Conservation (phyloP, 2,329 filamentous ascomycete genomes). For the Xylariaceae sp. region DNA sequence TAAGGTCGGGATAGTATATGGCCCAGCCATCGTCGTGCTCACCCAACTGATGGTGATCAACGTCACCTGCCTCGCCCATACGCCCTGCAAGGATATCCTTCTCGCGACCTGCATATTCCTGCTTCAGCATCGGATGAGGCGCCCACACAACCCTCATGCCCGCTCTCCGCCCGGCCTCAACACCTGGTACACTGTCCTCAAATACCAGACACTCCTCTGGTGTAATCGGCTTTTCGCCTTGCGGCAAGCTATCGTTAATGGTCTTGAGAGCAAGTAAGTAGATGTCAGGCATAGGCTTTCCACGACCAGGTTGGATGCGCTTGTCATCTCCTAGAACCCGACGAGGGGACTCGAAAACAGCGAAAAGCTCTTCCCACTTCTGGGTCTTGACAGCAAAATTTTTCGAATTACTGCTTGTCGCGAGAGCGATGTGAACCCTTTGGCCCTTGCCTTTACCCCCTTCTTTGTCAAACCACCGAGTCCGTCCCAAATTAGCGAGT, state of each 20-base stretch:
- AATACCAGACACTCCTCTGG: constrained; percentile 94
- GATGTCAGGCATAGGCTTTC: constrained; percentile 93
- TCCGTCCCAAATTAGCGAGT: constrained; percentile 55
- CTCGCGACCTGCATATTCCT: constrained; percentile 73
- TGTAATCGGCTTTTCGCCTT: constrained; percentile 60
- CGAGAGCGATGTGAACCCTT: constrained; percentile 75
- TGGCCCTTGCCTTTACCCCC: constrained; percentile 32
- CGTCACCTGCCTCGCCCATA: constrained; percentile 62
- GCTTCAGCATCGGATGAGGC: constrained; percentile 74
- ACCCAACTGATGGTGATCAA: constrained; percentile 53
- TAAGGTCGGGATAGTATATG: constrained; percentile 48
- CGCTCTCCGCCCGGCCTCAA: constrained; percentile 83
- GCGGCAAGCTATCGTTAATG: constrained; percentile 70
- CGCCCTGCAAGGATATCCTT: constrained; percentile 77
- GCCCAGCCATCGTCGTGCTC: constrained; percentile 59
- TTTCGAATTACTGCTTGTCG: constrained; percentile 67
- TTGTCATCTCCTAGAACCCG: constrained; percentile 82
- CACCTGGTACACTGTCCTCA: constrained; percentile 89
- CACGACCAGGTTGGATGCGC: constrained; percentile 72
- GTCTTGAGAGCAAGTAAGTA: constrained; percentile 81
- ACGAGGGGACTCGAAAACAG: constrained; percentile 64
- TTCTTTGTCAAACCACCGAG: constrained; percentile 45
- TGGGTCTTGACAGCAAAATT: constrained; percentile 77
- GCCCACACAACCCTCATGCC: constrained; percentile 95
- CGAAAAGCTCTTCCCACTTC: constrained; percentile 56